phyloP scores from a whole-genome alignment of 2,329 filamentous ascomycete species.

The Colletotrichum sp. region DNA sequence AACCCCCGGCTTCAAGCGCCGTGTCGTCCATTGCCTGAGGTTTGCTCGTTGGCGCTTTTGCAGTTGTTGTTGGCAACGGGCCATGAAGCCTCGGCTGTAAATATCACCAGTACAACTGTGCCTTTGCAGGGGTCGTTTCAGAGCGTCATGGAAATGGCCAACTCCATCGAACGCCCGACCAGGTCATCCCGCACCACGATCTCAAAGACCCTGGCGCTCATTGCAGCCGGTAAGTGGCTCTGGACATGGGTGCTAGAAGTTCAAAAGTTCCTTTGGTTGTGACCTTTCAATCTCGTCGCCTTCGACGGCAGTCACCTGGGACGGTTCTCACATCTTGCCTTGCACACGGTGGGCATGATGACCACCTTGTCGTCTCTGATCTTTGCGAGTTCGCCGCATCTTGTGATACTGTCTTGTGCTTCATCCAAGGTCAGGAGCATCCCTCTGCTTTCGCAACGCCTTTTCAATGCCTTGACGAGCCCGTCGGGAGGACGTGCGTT shows the following conservation, averaged over 20 bases:
- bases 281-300: slow-evolving; percentile 55
- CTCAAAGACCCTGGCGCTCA: slow-evolving; percentile 66
- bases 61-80: slow-evolving; percentile 63
- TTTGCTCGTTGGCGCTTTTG: slow-evolving; percentile 50
- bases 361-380: slow-evolving; percentile 56
- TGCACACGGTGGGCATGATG: slow-evolving; percentile 66
- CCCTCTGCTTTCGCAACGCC: slow-evolving; percentile 57
- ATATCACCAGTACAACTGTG: slow-evolving; percentile 69
- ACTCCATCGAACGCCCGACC: slow-evolving; percentile 45
- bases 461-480: slow-evolving; percentile 60
- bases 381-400: slow-evolving; percentile 64
- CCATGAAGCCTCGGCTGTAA: slow-evolving; percentile 62
- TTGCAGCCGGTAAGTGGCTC: slow-evolving; percentile 64
- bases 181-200: slow-evolving; percentile 63
- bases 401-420: slow-evolving; percentile 64
- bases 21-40: slow-evolving; percentile 46
- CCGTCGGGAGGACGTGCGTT: slow-evolving; percentile 62
- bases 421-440: slow-evolving; percentile 69
- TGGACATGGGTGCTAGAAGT: slow-evolving; percentile 69
- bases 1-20: slow-evolving; percentile 60
- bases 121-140: slow-evolving; percentile 49
- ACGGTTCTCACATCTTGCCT: slow-evolving; percentile 63
- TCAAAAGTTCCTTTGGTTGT: slow-evolving; percentile 54
- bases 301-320: slow-evolving; percentile 62
- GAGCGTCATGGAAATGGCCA: slow-evolving; percentile 50